A percentile compares a stretch with the other conserved stretches of the same genome.
These are phyloP conservation scores for Sungouiozyma ichnusensis DNA, from an alignment of 805 yeast species.

Conservation along the genomic window DNA sequence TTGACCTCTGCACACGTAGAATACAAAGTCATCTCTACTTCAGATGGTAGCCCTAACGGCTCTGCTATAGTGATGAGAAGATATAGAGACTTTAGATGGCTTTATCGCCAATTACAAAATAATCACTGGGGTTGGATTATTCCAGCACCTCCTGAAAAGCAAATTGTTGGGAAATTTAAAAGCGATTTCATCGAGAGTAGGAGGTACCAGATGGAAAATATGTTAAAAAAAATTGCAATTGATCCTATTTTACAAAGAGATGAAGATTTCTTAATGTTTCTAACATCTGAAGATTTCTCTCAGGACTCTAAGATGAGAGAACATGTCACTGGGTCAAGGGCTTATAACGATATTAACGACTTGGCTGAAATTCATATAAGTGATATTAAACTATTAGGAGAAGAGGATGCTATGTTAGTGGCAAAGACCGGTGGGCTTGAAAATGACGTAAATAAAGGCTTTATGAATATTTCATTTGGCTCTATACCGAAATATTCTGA, in stretches of 20 bases:
- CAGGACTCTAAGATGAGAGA: slow-evolving; percentile 65
- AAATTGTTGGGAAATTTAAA: slow-evolving; percentile 83
- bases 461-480: slow-evolving; percentile 62
- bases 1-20: slow-evolving; percentile 81
- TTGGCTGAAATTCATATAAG: slow-evolving; percentile 29
- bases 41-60: slow-evolving; percentile 29
- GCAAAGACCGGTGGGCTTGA: slow-evolving; percentile 24
- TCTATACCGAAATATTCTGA: slow-evolving; percentile 61
- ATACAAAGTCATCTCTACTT: slow-evolving; percentile 61
- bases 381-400: slow-evolving; percentile 24
- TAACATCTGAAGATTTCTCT: slow-evolving; percentile 61
- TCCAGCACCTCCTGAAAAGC: slow-evolving; percentile 96
- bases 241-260: slow-evolving; percentile 54
- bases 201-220: slow-evolving; percentile 71
- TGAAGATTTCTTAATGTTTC: slow-evolving; percentile 64
- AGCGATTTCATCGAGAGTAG: slow-evolving; percentile 83
- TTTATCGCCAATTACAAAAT: slow-evolving; percentile 75
- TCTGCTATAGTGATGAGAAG: slow-evolving; percentile 65
- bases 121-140: slow-evolving; percentile 84
- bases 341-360: slow-evolving; percentile 35
- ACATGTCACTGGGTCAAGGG: slow-evolving; percentile 43
- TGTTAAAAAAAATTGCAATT: slow-evolving; percentile 64
- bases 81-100: slow-evolving; percentile 89
- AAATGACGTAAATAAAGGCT: slow-evolving; percentile 53
- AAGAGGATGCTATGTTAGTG: slow-evolving; percentile 24